Percentiles rank a stretch among this genome's conserved stretches.
phyloP scores from a whole-genome alignment of 2,329 filamentous ascomycete species.

The Fusarium tanahbumbuense region DNA sequence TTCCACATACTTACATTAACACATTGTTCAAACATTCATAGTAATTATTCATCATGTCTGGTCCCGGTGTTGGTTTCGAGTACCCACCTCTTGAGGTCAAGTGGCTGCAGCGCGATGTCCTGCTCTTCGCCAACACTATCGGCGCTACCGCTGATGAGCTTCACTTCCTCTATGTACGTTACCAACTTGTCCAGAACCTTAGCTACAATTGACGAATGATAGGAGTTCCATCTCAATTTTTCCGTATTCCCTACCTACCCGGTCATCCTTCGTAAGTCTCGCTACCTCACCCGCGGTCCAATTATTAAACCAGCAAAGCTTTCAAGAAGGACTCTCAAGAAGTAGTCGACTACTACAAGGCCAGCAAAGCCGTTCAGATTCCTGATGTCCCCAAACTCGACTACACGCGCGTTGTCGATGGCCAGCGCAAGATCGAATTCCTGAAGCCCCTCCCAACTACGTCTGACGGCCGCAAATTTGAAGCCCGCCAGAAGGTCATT shows the following conservation, averaged over 20 bases:
- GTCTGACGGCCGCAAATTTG: conserved; percentile 52
- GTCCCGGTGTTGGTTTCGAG: conserved; percentile 12
- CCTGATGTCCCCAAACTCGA: conserved; percentile 57
- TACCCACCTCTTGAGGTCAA: conserved; percentile 6
- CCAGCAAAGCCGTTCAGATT: conserved; percentile 51
- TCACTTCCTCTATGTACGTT: conserved; percentile 12
- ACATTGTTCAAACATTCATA: neutral
- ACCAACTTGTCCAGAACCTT: conserved; percentile 45
- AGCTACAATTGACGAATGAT: conserved; percentile 53
- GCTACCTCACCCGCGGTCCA: neutral
- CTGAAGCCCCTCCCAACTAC: conserved; percentile 51
- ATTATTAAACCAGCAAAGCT: conserved; percentile 22
- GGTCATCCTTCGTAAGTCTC: conserved; percentile 51
- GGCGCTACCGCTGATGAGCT: conserved; percentile 10
- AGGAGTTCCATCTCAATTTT: conserved; percentile 58
- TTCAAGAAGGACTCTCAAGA: conserved; percentile 60
- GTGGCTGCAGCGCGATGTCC: conserved; percentile 13
- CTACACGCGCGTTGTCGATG: conserved; percentile 56
- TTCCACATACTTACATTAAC: neutral
- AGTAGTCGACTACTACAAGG: conserved; percentile 55
- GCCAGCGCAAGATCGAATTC: conserved; percentile 56
- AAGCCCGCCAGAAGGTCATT: conserved; percentile 55
- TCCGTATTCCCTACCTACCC: conserved; percentile 61
- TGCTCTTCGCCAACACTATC: conserved; percentile 13
- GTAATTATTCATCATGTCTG: neutral